Percentiles rank a stretch among this genome's conserved stretches.
These are phyloP conservation scores for Rhodotorula sp. DNA, from an alignment of 1,284 basidiomycete genomes.

Conservation along the genomic window DNA sequence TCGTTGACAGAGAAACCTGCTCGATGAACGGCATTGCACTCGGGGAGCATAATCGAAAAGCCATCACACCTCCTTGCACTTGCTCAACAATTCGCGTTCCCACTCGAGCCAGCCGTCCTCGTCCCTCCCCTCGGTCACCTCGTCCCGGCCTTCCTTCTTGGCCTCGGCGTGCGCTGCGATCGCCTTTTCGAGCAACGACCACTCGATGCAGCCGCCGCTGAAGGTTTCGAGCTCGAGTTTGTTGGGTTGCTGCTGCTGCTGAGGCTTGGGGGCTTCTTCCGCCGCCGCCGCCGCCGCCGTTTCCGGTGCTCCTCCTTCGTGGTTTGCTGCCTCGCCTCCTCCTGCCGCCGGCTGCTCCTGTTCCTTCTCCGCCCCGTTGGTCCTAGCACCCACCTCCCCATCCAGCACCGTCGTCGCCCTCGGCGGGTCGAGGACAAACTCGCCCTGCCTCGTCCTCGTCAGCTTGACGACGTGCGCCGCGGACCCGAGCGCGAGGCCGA, in stretches of 20 bases:
- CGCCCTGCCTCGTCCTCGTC: conserved; percentile 77
- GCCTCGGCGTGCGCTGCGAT: conserved; percentile 7
- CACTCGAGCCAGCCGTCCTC: conserved; percentile 64
- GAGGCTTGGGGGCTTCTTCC: conserved; percentile 38
- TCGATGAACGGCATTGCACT: not conserved
- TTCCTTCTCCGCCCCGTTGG: not conserved
- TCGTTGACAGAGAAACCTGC: no score
- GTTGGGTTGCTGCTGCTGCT: conserved; percentile 26
- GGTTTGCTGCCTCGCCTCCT: no score
- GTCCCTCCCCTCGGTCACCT: conserved; percentile 39
- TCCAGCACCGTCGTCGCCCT: not conserved
- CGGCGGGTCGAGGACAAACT: conserved; percentile 60
- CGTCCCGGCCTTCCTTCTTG: conserved; percentile 3
- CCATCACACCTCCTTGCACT: conserved; percentile 41
- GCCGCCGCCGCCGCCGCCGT: not conserved
- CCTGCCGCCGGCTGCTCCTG: no score
- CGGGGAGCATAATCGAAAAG: not conserved
- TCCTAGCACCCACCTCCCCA: not conserved
- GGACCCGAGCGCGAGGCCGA: conserved; percentile 74
- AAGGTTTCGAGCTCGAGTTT: conserved; percentile 6
- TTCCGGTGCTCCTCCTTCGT: not conserved
- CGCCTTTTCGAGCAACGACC: conserved; percentile 2
- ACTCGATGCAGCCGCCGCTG: conserved; percentile 6
- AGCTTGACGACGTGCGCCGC: conserved; percentile 88
- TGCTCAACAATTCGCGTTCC: conserved; percentile 67